phyloP scores from a whole-genome alignment of 495 filamentous ascomycete genomes.

The Lentithecium fluviatile region DNA sequence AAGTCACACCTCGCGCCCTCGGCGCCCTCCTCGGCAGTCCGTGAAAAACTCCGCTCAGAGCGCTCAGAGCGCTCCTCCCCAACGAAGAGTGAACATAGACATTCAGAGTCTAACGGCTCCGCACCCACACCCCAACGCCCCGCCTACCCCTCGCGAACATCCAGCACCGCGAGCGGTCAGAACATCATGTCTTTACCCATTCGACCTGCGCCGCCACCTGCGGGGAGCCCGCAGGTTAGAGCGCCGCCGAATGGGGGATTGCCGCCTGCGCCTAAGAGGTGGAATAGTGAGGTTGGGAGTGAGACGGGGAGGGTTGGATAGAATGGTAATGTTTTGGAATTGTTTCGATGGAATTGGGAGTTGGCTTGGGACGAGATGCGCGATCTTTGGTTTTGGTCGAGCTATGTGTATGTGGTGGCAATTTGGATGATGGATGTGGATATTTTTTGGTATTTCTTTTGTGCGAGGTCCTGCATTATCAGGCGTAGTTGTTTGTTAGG shows the following conservation, averaged over 20 bases:
- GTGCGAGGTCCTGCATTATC: no score
- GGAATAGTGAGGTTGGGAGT: constrained; percentile 30
- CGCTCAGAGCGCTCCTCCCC: constrained; percentile 26
- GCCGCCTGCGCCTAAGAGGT: constrained; percentile 26
- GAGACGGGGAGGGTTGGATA: no score
- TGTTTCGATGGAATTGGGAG: no score
- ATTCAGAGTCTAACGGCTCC: constrained; percentile 19
- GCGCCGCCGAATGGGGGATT: constrained; percentile 24
- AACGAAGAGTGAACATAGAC: constrained; percentile 17
- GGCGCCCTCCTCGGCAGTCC: constrained; percentile 24
- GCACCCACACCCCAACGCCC: constrained; percentile 25
- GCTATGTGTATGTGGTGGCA: no score
- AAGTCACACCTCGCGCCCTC: constrained; percentile 70
- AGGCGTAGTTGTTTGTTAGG: no score
- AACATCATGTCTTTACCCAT: constrained; percentile 36
- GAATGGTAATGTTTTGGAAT: no score
- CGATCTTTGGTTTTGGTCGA: no score
- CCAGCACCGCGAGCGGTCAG: constrained; percentile 32
- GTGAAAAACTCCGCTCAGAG: constrained; percentile 33
- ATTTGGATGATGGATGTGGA: no score
- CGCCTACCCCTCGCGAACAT: constrained; percentile 30
- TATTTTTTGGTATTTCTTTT: no score
- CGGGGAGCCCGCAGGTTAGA: constrained; percentile 9
- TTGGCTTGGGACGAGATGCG: no score
- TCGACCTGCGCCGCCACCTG: constrained; percentile 31